Percentiles rank a stretch among this genome's conserved stretches.
These are phyloP conservation scores for Vinca major DNA, from an alignment of 305 asterid species.

Conservation along the genomic window DNA sequence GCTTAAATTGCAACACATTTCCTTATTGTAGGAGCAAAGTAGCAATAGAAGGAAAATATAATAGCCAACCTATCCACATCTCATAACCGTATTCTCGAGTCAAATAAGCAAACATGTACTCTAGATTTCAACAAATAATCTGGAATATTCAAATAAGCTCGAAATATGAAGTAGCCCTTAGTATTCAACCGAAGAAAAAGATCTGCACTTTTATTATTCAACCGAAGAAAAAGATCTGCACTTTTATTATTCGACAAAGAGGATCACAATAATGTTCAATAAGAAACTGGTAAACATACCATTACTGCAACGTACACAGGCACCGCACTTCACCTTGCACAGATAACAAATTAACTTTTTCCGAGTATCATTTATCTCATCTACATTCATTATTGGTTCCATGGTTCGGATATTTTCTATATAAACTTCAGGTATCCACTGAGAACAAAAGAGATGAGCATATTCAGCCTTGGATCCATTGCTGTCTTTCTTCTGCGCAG, in stretches of 20 bases:
- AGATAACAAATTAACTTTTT: conserved; percentile 68
- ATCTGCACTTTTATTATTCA: conserved; percentile 12
- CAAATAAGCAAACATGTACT: background rate
- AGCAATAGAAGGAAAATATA: background rate
- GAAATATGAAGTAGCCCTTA: background rate
- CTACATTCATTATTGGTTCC: conserved; percentile 80
- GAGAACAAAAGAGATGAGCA: conserved; percentile 93
- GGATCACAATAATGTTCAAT: conserved; percentile 29
- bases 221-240: conserved; percentile 20
- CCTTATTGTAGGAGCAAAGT: background rate
- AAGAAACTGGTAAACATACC: conserved; percentile 71
- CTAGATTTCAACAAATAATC: background rate
- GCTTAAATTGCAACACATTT: background rate
- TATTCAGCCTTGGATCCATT: conserved; percentile 37
- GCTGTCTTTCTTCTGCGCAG: conserved; percentile 41
- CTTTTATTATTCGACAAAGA: background rate
- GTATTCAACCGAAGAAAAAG: conserved; percentile 17
- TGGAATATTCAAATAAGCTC: background rate
- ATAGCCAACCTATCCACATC: background rate
- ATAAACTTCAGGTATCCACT: conserved; percentile 91
- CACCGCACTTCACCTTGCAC: conserved; percentile 96
- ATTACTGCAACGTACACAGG: conserved; percentile 93
- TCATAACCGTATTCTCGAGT: background rate
- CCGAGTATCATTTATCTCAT: conserved; percentile 60
- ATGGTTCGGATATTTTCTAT: conserved; percentile 69